Percentiles rank a stretch among this genome's conserved stretches.
Conservation (phyloP, 495 filamentous ascomycete species). For the Penicillium steckii region DNA sequence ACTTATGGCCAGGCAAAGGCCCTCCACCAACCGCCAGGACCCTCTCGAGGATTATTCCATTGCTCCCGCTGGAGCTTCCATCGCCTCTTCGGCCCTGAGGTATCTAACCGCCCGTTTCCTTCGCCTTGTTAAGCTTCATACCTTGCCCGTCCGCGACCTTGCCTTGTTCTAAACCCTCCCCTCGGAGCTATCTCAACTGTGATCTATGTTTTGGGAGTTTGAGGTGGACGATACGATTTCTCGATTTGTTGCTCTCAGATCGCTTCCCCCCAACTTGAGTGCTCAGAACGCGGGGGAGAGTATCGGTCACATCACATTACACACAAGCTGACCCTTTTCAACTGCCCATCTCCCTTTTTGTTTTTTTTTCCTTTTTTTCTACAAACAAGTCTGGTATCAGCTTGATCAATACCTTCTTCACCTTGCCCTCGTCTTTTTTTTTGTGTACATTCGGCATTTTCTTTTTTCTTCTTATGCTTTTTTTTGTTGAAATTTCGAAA, state of each 20-base stretch:
- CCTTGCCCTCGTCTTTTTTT: not conserved
- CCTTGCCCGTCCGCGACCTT: not conserved
- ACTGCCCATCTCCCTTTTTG: not conserved
- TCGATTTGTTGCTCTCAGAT: not conserved
- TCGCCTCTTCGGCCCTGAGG: conserved; percentile 47
- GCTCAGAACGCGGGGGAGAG: not conserved
- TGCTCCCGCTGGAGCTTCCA: conserved; percentile 39
- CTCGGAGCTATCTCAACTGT: no score
- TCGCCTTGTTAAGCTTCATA: conserved; percentile 6
- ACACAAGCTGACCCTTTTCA: conserved; percentile 3
- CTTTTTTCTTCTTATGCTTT: no score
- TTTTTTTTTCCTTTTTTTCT: not conserved
- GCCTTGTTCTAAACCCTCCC: not conserved
- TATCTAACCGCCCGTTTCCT: conserved; percentile 36
- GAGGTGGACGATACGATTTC: not conserved
- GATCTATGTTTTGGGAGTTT: no score
- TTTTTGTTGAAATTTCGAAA: not conserved
- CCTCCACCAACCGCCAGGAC: conserved; percentile 48
- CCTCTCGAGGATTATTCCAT: conserved; percentile 47
- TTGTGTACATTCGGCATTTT: not conserved
- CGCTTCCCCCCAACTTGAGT: not conserved
- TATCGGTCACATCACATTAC: not conserved
- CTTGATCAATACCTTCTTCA: no score
- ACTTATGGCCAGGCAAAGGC: conserved; percentile 54
- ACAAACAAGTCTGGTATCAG: no score